These are phyloP conservation scores for Grifola frondosa DNA, from an alignment of 1,284 basidiomycete genomes.

Conservation along the genomic window DNA sequence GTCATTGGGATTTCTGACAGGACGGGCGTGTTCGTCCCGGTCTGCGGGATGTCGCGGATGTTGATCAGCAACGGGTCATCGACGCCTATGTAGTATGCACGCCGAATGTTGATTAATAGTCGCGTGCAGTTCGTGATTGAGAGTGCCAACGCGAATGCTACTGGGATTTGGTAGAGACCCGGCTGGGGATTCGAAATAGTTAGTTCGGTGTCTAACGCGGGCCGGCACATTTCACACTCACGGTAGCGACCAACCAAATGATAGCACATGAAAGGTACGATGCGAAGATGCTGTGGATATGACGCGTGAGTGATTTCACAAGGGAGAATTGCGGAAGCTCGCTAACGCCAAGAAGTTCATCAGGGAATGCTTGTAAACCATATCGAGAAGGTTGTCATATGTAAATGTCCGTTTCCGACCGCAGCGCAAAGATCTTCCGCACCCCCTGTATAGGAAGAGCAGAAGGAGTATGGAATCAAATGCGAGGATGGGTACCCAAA, in stretches of 20 bases:
- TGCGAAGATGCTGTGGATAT: constrained; percentile 19
- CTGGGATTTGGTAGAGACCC: constrained; percentile 24
- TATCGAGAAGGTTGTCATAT: constrained; percentile 20
- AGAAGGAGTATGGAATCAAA: constrained; percentile 22
- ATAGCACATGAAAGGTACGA: constrained; percentile 24
- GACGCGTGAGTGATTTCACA: neutral
- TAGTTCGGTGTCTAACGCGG: neutral
- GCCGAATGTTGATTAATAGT: constrained; percentile 29
- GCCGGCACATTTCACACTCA: constrained; percentile 6
- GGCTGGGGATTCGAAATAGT: constrained; percentile 9
- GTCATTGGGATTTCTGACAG: constrained; percentile 7
- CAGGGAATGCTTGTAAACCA: constrained; percentile 28
- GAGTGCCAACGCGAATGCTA: constrained; percentile 25
- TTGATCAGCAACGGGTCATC: constrained; percentile 15
- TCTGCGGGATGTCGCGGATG: constrained; percentile 12
- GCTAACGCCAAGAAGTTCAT: constrained; percentile 30
- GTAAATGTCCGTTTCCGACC: constrained; percentile 7
- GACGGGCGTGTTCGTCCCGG: constrained; percentile 1
- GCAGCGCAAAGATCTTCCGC: constrained; percentile 5
- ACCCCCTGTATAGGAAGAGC: constrained; percentile 24
- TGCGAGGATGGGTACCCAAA: constrained; percentile 27
- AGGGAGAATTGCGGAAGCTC: neutral
- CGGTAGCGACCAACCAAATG: constrained; percentile 25
- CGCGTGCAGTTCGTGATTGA: constrained; percentile 30
- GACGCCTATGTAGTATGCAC: constrained; percentile 26